phyloP scores from a whole-genome alignment of 2,329 filamentous ascomycete species.

The Didymella lethalis region DNA sequence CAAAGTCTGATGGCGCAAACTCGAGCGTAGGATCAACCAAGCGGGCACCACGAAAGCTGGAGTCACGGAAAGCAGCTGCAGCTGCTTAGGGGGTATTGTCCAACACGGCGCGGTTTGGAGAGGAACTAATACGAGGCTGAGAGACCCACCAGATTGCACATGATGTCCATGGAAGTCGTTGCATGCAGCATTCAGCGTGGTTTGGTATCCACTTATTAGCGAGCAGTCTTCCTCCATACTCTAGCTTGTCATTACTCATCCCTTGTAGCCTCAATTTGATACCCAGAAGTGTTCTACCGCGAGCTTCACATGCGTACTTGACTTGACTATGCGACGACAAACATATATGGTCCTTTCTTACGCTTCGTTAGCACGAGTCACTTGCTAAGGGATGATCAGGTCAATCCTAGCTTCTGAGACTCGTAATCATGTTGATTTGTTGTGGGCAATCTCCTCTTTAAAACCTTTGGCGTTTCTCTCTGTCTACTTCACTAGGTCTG shows the following conservation, averaged over 20 bases:
- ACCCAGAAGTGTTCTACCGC: background rate
- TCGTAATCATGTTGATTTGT: background rate
- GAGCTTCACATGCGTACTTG: background rate
- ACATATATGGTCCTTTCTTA: background rate
- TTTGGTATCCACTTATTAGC: background rate
- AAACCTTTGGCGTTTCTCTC: background rate
- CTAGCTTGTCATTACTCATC: background rate
- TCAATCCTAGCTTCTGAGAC: background rate
- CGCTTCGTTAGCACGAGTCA: background rate
- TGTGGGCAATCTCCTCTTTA: background rate
- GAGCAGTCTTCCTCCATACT: background rate
- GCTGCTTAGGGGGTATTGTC: slow-evolving; percentile 3
- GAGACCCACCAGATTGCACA: background rate
- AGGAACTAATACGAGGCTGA: too few relatives aligned
- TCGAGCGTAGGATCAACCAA: slow-evolving; percentile 22
- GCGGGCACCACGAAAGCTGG: slow-evolving; percentile 38
- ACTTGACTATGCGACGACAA: background rate
- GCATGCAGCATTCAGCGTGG: background rate
- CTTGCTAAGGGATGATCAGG: background rate
- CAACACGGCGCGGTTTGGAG: too few relatives aligned
- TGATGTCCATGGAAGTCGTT: background rate
- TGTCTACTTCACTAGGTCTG: background rate
- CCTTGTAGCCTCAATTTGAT: background rate
- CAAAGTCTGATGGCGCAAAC: slow-evolving; percentile 23
- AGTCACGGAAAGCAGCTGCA: slow-evolving; percentile 31